Evolutionary conservation across 225 moss, liverwort and hornwort genomes (phyloP).

Genomic region (Pseudisothecium myosuroides): DNA sequence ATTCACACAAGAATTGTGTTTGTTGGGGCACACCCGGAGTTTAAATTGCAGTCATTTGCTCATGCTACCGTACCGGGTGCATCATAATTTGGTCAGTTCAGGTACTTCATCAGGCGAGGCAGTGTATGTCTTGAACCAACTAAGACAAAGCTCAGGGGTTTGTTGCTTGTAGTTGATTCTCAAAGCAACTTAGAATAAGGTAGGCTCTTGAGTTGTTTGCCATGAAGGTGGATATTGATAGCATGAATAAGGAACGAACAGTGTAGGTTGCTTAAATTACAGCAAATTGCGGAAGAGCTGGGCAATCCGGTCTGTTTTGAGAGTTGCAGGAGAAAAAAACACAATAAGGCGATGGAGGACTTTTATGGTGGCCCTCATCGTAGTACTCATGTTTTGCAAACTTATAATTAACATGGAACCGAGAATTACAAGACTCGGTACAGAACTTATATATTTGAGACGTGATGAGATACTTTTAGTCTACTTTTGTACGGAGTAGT

Average conservation of each 20-base stretch:
- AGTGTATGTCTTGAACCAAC: not conserved
- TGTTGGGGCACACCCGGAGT: not conserved
- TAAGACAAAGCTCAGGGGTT: not conserved
- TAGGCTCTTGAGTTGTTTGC: constrained; percentile 12
- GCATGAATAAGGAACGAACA: not conserved
- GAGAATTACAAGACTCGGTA: not conserved
- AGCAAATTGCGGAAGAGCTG: not conserved
- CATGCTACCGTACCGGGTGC: not conserved
- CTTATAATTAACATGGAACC: not conserved
- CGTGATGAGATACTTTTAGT: not conserved
- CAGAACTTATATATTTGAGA: not conserved
- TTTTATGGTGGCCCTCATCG: not conserved
- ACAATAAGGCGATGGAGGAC: not conserved
- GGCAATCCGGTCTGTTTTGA: not conserved
- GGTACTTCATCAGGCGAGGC: not conserved
- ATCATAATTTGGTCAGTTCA: not conserved
- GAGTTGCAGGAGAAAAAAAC: not conserved
- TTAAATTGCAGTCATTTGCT: not conserved
- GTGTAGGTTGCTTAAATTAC: not conserved
- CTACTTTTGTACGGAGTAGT: not conserved
- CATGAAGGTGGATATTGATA: not conserved
- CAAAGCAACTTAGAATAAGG: not conserved
- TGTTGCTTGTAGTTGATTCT: not conserved
- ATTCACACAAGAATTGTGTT: not conserved
- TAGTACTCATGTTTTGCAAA: not conserved